Percentiles rank a stretch among this genome's conserved stretches.
phyloP scores from a whole-genome alignment of 1,284 basidiomycete genomes.

The Austroboletus novae-zelandiae region DNA sequence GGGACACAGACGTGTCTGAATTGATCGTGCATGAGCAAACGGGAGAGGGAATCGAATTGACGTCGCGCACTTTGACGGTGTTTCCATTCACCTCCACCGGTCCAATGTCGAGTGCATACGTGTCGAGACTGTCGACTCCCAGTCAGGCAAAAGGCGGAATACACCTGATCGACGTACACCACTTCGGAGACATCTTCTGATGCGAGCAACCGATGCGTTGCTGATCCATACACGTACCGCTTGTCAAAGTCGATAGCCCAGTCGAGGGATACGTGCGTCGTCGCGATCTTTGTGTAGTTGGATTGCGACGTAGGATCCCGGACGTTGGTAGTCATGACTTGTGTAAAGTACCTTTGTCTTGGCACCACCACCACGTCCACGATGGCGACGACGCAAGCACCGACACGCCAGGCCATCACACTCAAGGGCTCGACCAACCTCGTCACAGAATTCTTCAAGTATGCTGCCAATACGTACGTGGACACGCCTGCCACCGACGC shows the following conservation, averaged over 20 bases:
- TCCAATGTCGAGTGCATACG: constrained; percentile 67
- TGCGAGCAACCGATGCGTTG: constrained; percentile 64
- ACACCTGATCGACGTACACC: constrained; percentile 43
- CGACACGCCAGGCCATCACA: constrained; percentile 76
- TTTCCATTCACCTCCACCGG: constrained; percentile 58
- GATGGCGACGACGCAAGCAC: constrained; percentile 62
- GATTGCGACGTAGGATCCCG: constrained; percentile 44
- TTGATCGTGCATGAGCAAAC: neutral
- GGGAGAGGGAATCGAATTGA: neutral
- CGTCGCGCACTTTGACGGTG: constrained; percentile 11
- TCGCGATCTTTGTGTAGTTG: constrained; percentile 73
- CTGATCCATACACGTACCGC: constrained; percentile 69
- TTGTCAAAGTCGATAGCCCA: constrained; percentile 84
- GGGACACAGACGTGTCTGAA: constrained; percentile 49
- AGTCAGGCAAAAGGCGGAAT: neutral
- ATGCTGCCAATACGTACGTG: constrained; percentile 88
- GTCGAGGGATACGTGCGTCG: constrained; percentile 71
- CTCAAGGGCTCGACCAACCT: constrained; percentile 94
- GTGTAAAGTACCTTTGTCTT: too few species aligned
- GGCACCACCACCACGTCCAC: neutral
- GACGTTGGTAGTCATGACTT: too few species aligned
- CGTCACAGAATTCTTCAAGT: constrained; percentile 99
- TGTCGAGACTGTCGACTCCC: constrained; percentile 64
- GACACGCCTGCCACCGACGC: neutral
- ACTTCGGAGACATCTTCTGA: constrained; percentile 65